Conservation (phyloP, 352 stramenopile species). For the Pythium biforme region DNA sequence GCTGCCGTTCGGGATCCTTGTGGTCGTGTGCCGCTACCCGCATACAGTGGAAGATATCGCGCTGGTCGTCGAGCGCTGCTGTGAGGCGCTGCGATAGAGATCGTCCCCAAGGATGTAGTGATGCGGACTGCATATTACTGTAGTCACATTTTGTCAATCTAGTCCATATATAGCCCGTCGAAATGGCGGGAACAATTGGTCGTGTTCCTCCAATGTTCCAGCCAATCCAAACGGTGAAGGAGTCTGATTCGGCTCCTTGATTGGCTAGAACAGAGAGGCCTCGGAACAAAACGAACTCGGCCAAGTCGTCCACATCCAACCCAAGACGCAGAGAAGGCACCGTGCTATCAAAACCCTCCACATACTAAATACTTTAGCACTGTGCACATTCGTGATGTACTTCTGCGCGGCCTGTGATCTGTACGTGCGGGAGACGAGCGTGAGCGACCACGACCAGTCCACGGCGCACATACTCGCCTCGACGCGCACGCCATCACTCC, state of each 20-base stretch:
- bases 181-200: background rate
- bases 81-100: constrained; percentile 29
- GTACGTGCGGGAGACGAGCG: constrained; percentile 56
- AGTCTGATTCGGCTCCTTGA: background rate
- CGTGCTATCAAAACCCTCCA: no score
- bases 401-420: constrained; percentile 61
- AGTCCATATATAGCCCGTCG: background rate
- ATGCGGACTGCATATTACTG: background rate
- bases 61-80: constrained; percentile 34
- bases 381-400: constrained; percentile 40
- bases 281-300: background rate
- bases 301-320: background rate
- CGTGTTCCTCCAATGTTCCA: constrained; percentile 8
- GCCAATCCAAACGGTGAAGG: constrained; percentile 8
- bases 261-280: constrained; percentile 4
- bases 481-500: constrained; percentile 41
- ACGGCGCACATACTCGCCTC: constrained; percentile 50
- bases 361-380: no score
- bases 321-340: no score
- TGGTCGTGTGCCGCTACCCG: constrained; percentile 42
- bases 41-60: constrained; percentile 37
- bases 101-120: no score
- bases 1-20: constrained; percentile 48
- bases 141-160: constrained; percentile 2
- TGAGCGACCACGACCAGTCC: constrained; percentile 49